Base-by-base conservation (phyloP, 2,329 filamentous ascomycete species). In the Pyricularia sp. region DNA sequence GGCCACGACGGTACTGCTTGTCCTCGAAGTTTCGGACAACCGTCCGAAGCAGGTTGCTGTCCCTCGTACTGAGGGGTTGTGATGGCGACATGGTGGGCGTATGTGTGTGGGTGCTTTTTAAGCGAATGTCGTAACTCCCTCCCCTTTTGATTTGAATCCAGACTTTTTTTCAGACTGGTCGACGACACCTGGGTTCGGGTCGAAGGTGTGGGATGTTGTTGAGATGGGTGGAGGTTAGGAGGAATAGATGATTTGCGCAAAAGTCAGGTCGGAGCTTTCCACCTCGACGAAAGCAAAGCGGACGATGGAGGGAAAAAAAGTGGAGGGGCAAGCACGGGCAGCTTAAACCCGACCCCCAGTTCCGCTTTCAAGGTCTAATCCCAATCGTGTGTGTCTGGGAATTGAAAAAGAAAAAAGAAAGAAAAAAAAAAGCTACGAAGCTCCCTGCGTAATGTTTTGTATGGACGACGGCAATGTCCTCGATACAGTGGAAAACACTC, bases 11-110 rank as follows among this genome's bases (percentile, higher is more conserved):
- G 81, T 97, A 97, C 74, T 97, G 93, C 78, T 99, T 99, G 75
- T 93, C 89, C 78, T 99, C 94, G 82, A 97, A 99, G 78, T 91
- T 88, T 75, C 93, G 93, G 73, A 99, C 91, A 69, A 99, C 88
- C 75, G 93, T 91, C 68, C 92, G 89, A 78, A 99, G 99, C 79
- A 97, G 88, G 75, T 93, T 88, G 72, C 87, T 87, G 83, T 99
- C 94, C 80, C 97, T 97, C 73, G 91, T 87, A 73, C 83, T 86
- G 67, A 93, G 81, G 73, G 83, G 83, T 77, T 91, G 88, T 49
- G 63, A 64, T 26, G 63, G 63, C 70, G 88, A 86, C 88, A 90
- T 90, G 70, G 74, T 76, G 72, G 70, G 33, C 65, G 68, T 66
- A 8, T 59, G 30, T 57, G 31, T 33, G 31, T 33, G 31, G 9